A percentile compares a stretch with the other conserved stretches of the same genome.
Conservation (phyloP, 352 stramenopile species). For the Globisporangium viniferum region DNA sequence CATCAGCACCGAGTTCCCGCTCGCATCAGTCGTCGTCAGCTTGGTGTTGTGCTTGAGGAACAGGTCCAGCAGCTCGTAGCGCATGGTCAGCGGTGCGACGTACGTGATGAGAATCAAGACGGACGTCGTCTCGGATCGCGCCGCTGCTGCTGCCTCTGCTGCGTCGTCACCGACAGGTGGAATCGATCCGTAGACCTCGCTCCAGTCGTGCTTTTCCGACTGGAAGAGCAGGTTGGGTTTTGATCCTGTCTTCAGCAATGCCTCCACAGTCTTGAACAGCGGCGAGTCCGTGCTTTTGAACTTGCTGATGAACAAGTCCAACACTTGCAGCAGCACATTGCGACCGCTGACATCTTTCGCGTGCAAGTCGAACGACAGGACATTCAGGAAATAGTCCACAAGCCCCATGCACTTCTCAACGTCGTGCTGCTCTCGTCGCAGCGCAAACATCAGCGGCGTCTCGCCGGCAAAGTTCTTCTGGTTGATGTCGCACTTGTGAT, state of each 20-base stretch:
- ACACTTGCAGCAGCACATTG: neutral
- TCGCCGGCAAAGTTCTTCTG: slow-evolving; percentile 37
- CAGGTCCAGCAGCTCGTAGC: slow-evolving; percentile 24
- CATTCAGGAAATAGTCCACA: slow-evolving; percentile 43
- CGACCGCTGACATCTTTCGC: slow-evolving; percentile 21
- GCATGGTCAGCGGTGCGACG: slow-evolving; percentile 29
- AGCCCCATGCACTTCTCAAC: slow-evolving; percentile 28
- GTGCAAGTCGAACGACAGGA: slow-evolving; percentile 31
- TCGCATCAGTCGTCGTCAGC: slow-evolving; percentile 35
- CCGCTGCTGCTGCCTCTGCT: slow-evolving; percentile 35
- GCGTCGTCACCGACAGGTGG: slow-evolving; percentile 21
- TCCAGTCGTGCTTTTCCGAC: slow-evolving; percentile 11
- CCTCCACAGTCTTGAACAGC: neutral
- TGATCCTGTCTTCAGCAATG: neutral
- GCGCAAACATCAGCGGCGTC: slow-evolving; percentile 41
- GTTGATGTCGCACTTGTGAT: slow-evolving; percentile 50
- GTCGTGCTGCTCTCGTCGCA: slow-evolving; percentile 25
- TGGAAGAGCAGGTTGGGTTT: neutral
- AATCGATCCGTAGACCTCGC: slow-evolving; percentile 48
- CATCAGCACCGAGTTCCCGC: slow-evolving; percentile 58
- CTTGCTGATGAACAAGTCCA: neutral
- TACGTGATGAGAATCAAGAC: neutral
- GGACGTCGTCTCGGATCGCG: slow-evolving; percentile 33
- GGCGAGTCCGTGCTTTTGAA: neutral
- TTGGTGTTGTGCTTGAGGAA: slow-evolving; percentile 28